A percentile compares a stretch with the other conserved stretches of the same genome.
Evolutionary conservation across 192 early-diverging fungal species (phyloP).

Genomic region (Backusella psychrophila): DNA sequence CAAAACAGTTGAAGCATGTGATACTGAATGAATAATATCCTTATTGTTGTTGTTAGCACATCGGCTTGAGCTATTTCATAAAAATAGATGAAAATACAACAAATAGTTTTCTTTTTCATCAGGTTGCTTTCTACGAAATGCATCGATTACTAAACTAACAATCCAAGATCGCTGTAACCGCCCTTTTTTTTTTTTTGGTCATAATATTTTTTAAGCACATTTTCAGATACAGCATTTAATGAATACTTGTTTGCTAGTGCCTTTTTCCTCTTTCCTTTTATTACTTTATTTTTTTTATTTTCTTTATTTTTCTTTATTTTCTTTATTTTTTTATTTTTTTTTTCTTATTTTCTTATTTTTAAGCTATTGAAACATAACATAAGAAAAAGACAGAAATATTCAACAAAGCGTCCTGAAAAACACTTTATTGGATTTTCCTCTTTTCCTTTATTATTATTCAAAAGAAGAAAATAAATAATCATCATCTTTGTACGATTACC

Average conservation of each 20-base stretch:
- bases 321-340: neutral
- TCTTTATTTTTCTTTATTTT: neutral
- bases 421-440: conserved; percentile 4
- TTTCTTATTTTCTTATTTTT: neutral
- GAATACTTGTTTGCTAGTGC: neutral
- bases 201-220: neutral
- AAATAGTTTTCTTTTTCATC: neutral
- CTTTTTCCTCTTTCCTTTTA: neutral
- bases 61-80: neutral
- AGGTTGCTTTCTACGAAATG: neutral
- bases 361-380: neutral
- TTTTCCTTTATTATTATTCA: conserved; percentile 1
- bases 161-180: neutral
- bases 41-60: neutral
- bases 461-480: neutral
- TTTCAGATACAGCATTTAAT: conserved; percentile 2
- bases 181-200: neutral
- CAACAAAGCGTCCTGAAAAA: neutral
- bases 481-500: conserved; percentile 4
- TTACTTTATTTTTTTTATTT: neutral
- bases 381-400: neutral
- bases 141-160: neutral
- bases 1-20: conserved; percentile 7
- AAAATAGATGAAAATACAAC: neutral
- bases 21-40: neutral